These are phyloP conservation scores for Xerocomus nothofagi DNA, from an alignment of 1,284 basidiomycete genomes.

Conservation along the genomic window DNA sequence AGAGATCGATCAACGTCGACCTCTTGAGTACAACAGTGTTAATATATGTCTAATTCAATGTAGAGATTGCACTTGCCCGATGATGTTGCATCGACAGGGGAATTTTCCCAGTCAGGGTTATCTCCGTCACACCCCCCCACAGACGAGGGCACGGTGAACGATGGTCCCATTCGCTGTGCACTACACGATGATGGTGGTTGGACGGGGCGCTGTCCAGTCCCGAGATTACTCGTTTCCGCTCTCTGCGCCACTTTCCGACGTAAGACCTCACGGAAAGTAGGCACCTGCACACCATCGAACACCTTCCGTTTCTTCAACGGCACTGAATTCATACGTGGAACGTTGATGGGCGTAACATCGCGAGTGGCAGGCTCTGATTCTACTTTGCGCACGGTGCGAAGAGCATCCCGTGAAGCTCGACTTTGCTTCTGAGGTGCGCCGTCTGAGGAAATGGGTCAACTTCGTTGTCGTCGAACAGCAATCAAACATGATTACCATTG, in stretches of 20 bases:
- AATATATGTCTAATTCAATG: background rate
- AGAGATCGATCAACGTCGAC: conserved; percentile 26
- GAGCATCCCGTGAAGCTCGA: conserved; percentile 10
- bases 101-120: conserved; percentile 39
- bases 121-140: conserved; percentile 18
- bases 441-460: conserved; percentile 16
- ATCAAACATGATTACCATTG: conserved; percentile 12
- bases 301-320: conserved; percentile 19
- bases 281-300: conserved; percentile 33
- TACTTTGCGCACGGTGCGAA: conserved; percentile 15
- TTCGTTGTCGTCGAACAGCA: background rate
- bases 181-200: background rate
- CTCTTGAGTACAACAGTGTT: conserved; percentile 15
- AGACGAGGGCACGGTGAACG: background rate
- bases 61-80: conserved; percentile 24
- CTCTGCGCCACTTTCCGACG: conserved; percentile 3
- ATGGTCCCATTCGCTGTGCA: background rate
- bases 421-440: conserved; percentile 20
- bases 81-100: conserved; percentile 14
- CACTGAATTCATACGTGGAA: conserved; percentile 21
- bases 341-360: conserved; percentile 17
- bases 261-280: conserved; percentile 18
- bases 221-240: background rate
- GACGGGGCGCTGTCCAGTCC: background rate
- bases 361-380: conserved; percentile 31